Evolutionary conservation across 257 asterid species (phyloP).

Genomic region (Solanum piurae): DNA sequence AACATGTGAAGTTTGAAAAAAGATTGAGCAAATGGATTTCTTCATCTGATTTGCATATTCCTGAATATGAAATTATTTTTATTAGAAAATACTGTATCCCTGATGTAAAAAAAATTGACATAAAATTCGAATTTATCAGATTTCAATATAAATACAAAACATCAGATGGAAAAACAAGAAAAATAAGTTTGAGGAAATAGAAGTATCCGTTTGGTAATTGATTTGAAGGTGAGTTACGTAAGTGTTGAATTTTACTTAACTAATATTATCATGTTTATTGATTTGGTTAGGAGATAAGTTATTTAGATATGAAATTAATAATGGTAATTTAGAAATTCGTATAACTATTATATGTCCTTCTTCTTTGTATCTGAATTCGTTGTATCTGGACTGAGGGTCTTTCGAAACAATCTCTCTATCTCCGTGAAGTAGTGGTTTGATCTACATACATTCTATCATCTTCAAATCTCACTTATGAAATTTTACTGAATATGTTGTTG

Average conservation of each 20-base stretch:
- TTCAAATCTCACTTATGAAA: fast-evolving
- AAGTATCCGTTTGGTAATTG: too few species aligned
- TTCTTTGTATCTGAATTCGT: too few species aligned
- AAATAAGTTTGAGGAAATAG: too few species aligned
- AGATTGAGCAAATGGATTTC: not conserved
- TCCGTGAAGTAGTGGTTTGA: too few species aligned
- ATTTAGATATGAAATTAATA: too few species aligned
- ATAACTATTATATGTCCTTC: not conserved
- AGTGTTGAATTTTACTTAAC: not conserved
- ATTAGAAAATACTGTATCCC: fast-evolving
- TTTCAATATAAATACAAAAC: fast-evolving
- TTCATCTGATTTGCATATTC: too few species aligned
- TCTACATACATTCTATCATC: fast-evolving
- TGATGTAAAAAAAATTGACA: fast-evolving
- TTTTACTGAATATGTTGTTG: not conserved
- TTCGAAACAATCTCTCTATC: too few species aligned
- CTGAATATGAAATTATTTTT: too few species aligned
- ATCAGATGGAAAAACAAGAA: too few species aligned
- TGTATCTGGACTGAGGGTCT: fast-evolving
- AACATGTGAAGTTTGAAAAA: not conserved
- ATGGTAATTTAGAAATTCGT: too few species aligned
- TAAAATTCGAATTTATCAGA: fast-evolving
- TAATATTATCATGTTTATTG: not conserved
- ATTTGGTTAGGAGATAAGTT: not conserved
- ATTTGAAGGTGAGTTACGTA: too few species aligned